These are phyloP conservation scores for Trichoderma reesei DNA, from an alignment of 495 filamentous ascomycete genomes.

Conservation along the genomic window DNA sequence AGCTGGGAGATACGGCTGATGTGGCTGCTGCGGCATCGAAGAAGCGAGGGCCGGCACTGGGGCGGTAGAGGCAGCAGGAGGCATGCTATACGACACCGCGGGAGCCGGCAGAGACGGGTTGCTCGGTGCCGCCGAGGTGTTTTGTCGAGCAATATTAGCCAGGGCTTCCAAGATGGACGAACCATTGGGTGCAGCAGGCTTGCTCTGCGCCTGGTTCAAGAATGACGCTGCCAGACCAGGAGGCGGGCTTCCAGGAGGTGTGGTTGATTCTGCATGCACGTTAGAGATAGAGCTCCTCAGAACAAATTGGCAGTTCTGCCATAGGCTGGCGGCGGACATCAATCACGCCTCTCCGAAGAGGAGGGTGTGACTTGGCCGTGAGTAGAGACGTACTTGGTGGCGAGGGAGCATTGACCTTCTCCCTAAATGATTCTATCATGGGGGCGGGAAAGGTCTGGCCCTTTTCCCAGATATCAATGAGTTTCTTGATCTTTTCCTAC, in stretches of 20 bases:
- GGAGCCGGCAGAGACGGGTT: slow-evolving; percentile 39
- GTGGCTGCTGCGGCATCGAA: slow-evolving; percentile 5
- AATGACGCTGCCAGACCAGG: slow-evolving; percentile 31
- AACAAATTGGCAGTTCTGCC: neutral
- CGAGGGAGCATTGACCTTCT: slow-evolving; percentile 56
- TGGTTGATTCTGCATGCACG: slow-evolving; percentile 58
- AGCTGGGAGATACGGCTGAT: slow-evolving; percentile 20
- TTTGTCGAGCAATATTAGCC: slow-evolving; percentile 78
- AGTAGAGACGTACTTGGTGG: slow-evolving; percentile 52
- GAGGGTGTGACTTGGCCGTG: neutral
- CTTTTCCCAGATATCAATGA: slow-evolving; percentile 97
- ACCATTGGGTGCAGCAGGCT: slow-evolving; percentile 28
- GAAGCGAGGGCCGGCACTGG: slow-evolving; percentile 7
- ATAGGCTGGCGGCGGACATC: neutral
- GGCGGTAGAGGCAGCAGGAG: slow-evolving; percentile 21
- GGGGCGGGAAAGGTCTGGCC: slow-evolving; percentile 77
- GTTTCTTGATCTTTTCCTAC: slow-evolving; percentile 94
- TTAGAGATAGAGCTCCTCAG: neutral
- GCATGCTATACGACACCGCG: slow-evolving; percentile 43
- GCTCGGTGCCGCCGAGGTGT: slow-evolving; percentile 50
- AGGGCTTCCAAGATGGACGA: slow-evolving; percentile 75
- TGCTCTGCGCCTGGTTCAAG: slow-evolving; percentile 22
- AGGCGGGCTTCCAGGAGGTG: slow-evolving; percentile 70
- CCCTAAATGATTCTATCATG: slow-evolving; percentile 78
- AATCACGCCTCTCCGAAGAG: neutral